A percentile compares a stretch with the other conserved stretches of the same genome.
phyloP scores from a whole-genome alignment of 352 stramenopile species.

The Pythium dissimile region DNA sequence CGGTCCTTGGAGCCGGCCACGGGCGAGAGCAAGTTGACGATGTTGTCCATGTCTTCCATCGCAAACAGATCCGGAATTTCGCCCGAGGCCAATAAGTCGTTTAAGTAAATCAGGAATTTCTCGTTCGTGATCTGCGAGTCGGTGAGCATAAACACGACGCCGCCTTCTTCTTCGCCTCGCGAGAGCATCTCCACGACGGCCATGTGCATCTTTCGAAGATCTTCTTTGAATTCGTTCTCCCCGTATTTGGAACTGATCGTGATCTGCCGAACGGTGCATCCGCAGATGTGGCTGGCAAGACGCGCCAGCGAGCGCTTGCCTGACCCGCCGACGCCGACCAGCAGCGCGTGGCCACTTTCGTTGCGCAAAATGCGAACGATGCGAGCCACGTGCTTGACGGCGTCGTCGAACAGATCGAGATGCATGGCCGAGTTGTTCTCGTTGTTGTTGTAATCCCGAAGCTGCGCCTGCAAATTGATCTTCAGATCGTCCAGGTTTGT shows the following conservation, averaged over 20 bases:
- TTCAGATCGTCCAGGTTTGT: constrained; percentile 89
- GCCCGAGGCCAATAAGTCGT: constrained; percentile 92
- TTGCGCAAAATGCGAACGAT: constrained; percentile 94
- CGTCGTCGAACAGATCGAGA: constrained; percentile 96
- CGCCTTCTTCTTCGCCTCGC: constrained; percentile 78
- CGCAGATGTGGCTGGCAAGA: constrained; percentile 93
- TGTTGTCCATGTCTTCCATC: constrained; percentile 93
- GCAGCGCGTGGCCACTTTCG: constrained; percentile 87
- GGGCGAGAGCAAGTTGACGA: constrained; percentile 84
- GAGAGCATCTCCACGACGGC: constrained; percentile 91
- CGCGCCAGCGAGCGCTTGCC: constrained; percentile 94
- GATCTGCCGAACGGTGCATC: constrained; percentile 90
- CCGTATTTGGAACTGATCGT: constrained; percentile 94
- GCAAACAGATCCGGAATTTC: constrained; percentile 95
- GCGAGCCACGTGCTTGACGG: constrained; percentile 93
- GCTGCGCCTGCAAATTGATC: constrained; percentile 82
- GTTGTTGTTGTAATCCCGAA: constrained; percentile 95
- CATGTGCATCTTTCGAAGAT: constrained; percentile 94
- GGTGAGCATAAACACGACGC: constrained; percentile 93
- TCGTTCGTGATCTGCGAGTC: constrained; percentile 97
- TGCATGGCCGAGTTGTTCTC: constrained; percentile 95
- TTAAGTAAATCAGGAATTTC: constrained; percentile 95
- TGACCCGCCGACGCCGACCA: constrained; percentile 93
- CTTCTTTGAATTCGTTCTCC: constrained; percentile 96
- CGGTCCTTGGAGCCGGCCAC: constrained; percentile 83